Evolutionary conservation across 495 filamentous ascomycete genomes (phyloP), one percentile per base, ranked within the genome.

Genomic region (Bombardia bombarda): DNA sequence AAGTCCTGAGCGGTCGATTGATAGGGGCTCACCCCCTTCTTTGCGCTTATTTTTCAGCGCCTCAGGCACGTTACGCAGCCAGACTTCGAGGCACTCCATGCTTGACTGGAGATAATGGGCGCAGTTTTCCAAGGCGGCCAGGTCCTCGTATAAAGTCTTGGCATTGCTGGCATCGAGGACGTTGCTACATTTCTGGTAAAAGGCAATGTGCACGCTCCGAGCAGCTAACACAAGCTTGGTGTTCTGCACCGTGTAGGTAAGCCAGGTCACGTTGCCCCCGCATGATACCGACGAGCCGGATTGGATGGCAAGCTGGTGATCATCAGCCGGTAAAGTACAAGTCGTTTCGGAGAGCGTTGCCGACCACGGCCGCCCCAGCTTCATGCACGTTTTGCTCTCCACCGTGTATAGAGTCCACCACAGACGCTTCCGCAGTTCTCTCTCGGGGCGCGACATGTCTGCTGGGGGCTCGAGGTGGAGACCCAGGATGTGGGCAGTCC

Each of bases 381-480:
- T 70, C 69, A 76, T 70, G 36, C 55, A 58, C 1, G 55, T 48
- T 43, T 75, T 73, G 42, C 54, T 67, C 18, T 78, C 75, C 13
- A 76, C 32, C 4, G 53, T 33, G 44, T 66, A 75, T 2, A 78
- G 38, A 0, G 56, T 60, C 76, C 74, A 77, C 75, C 75, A 78
- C 1, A 77, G 24, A 1, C 76, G 62, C 36, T 58, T 67, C 3
- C 65, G 63, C 17, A 74, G 43, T 47, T 75, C 68, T 33, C 57
- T 47, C 26, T 71, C 53, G 2, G 47, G 42, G 3, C 44, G 34
- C 1, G 70, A 57, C 28, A 75, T 40, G 24, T 42, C 47, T 3
- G 53, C 43, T 1, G 65, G 57, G 3, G 74, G 71, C 12, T 75
- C 68, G 0, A 63, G 42, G 50, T 80, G 73, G 1, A 80, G 60